A percentile compares a stretch with the other conserved stretches of the same genome.
These are phyloP conservation scores for Silene coronaria DNA, from an alignment of 179 eudicot species.

Conservation along the genomic window DNA sequence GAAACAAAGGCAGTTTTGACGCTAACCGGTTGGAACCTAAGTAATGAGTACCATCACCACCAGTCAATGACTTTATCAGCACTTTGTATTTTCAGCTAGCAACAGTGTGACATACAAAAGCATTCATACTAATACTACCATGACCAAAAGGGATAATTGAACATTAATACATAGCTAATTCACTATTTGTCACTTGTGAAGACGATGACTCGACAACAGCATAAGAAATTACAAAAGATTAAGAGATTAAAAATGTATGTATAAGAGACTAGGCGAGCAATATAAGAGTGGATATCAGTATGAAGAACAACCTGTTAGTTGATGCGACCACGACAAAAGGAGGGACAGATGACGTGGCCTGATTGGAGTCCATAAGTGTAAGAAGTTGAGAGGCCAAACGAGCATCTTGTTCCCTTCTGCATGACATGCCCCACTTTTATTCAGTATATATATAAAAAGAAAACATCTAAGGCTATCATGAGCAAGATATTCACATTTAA, in stretches of 20 bases:
- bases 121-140: neutral
- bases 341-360: constrained; percentile 42
- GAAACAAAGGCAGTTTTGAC: too few relatives aligned
- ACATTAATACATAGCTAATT: neutral
- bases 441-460: neutral
- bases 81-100: neutral
- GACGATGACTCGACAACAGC: neutral
- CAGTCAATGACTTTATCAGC: neutral
- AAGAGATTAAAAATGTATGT: neutral
- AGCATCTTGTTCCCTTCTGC: constrained; percentile 82
- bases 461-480: neutral
- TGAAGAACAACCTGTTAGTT: constrained; percentile 64
- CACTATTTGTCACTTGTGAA: neutral
- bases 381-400: constrained; percentile 78
- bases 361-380: constrained; percentile 77
- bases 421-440: constrained; percentile 15
- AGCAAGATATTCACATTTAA: neutral
- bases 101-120: neutral
- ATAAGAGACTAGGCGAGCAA: neutral
- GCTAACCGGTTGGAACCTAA: too few relatives aligned
- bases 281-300: neutral
- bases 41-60: too few relatives aligned
- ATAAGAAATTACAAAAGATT: neutral
- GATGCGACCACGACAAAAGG: constrained; percentile 92
- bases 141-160: neutral